Evolutionary conservation across 768 basidiomycete species (phyloP).

Genomic region (Crepidotus variabilis): DNA sequence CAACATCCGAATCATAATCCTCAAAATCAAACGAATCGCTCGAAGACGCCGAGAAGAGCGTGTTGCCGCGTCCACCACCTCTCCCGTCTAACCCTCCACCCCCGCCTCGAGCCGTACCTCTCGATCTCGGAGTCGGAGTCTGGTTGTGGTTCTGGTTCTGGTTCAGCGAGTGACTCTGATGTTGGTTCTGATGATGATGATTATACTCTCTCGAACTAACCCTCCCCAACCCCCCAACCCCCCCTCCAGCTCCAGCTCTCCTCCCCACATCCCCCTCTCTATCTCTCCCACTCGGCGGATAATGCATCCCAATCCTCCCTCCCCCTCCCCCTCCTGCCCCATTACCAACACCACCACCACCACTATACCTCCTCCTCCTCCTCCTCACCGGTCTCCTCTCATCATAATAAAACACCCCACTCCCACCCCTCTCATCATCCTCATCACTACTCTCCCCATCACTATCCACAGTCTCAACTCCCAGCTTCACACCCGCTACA

Average conservation of each 20-base stretch:
- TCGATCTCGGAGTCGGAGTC: no score
- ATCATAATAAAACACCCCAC: no score
- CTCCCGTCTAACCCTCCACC: neutral
- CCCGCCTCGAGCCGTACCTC: neutral
- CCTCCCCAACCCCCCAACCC: neutral
- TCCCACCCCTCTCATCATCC: slow-evolving; percentile 34
- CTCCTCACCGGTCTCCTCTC: neutral
- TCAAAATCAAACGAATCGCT: slow-evolving; percentile 72
- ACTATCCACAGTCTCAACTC: slow-evolving; percentile 78
- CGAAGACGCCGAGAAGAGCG: slow-evolving; percentile 45
- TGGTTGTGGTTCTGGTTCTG: no score
- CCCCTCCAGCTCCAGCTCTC: no score
- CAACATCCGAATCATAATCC: slow-evolving; percentile 74
- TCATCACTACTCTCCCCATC: slow-evolving; percentile 54
- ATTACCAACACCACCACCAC: no score
- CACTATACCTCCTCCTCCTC: slow-evolving; percentile 25
- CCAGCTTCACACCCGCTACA: slow-evolving; percentile 91
- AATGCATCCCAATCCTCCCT: slow-evolving; percentile 51
- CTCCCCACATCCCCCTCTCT: no score
- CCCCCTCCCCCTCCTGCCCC: slow-evolving; percentile 22
- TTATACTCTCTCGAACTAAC: slow-evolving; percentile 31
- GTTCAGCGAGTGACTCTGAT: neutral
- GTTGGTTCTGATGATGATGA: slow-evolving; percentile 58
- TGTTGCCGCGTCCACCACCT: neutral
- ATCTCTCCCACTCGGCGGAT: slow-evolving; percentile 24